A percentile compares a stretch with the other conserved stretches of the same genome.
Conservation (phyloP, 352 stramenopile species). For the Pythium utonaiense region DNA sequence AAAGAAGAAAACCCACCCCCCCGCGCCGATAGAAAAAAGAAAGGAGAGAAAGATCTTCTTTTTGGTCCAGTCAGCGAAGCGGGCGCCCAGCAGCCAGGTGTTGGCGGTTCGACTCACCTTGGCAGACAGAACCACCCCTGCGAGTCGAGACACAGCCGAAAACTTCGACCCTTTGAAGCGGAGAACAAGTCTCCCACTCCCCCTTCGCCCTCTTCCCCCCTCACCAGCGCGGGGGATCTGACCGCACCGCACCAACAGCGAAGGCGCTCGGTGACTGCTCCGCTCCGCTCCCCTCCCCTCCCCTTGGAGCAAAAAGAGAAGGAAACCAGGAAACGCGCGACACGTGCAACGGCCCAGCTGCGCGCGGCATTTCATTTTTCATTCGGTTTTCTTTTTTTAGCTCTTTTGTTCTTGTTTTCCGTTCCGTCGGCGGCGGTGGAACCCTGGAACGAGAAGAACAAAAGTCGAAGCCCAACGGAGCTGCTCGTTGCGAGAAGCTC, state of each 20-base stretch:
- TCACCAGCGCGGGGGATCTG: no score
- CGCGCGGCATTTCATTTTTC: neutral
- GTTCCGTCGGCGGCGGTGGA: neutral
- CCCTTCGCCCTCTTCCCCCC: neutral
- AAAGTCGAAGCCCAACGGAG: neutral
- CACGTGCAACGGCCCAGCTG: constrained; percentile 5
- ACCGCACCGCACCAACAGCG: no score
- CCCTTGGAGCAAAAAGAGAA: constrained; percentile 7
- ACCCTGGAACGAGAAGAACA: constrained; percentile 3
- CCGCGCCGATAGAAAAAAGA: constrained; percentile 10
- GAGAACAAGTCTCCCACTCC: neutral
- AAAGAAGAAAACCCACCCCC: constrained; percentile 14
- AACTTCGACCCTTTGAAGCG: neutral
- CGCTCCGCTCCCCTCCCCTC: no score
- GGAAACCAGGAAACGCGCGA: constrained; percentile 4
- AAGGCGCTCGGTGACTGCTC: no score
- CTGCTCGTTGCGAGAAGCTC: neutral
- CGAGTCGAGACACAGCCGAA: neutral
- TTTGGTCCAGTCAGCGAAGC: constrained; percentile 13
- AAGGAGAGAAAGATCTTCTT: constrained; percentile 21
- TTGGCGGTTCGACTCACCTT: constrained; percentile 3
- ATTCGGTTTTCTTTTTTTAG: constrained; percentile 21
- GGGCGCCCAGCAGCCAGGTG: neutral
- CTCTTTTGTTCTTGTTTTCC: constrained; percentile 4
- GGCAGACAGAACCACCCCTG: constrained; percentile 3